Conservation (phyloP, 116 monocot genomes). For the Phalaenopsis hybrid region DNA sequence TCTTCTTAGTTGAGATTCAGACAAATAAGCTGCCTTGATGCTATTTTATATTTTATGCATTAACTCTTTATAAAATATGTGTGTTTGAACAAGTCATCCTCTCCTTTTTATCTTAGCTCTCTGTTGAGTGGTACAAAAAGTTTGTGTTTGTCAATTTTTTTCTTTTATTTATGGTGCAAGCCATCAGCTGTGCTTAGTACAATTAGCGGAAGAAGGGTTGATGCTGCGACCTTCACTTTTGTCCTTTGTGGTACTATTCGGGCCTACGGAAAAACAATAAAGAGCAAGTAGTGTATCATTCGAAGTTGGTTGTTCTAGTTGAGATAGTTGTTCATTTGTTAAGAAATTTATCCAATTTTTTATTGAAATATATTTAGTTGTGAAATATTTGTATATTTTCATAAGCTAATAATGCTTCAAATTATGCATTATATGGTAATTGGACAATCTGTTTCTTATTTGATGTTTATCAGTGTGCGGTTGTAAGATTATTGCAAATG, state of each 20-base stretch:
- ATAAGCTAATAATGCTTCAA: background rate
- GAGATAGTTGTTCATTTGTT: background rate
- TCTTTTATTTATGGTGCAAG: background rate
- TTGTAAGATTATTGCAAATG: background rate
- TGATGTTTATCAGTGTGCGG: background rate
- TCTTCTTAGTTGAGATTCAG: background rate
- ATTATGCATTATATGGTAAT: background rate
- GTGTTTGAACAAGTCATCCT: no score
- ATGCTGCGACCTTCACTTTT: no score
- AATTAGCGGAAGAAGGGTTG: no score
- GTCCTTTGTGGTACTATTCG: no score
- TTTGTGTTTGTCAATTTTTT: background rate
- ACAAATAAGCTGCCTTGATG: background rate
- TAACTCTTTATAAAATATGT: background rate
- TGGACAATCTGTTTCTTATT: background rate
- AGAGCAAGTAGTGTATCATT: background rate
- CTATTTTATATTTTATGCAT: background rate
- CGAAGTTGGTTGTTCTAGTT: background rate
- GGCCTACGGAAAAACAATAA: no score
- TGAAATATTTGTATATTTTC: background rate
- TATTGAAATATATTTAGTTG: conserved; percentile 1
- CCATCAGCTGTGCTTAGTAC: background rate
- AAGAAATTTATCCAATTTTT: background rate
- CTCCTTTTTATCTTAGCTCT: no score
- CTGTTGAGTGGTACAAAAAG: no score